These are phyloP conservation scores for Agapanthus africanus DNA, from an alignment of 106 monocot genomes.

Conservation along the genomic window DNA sequence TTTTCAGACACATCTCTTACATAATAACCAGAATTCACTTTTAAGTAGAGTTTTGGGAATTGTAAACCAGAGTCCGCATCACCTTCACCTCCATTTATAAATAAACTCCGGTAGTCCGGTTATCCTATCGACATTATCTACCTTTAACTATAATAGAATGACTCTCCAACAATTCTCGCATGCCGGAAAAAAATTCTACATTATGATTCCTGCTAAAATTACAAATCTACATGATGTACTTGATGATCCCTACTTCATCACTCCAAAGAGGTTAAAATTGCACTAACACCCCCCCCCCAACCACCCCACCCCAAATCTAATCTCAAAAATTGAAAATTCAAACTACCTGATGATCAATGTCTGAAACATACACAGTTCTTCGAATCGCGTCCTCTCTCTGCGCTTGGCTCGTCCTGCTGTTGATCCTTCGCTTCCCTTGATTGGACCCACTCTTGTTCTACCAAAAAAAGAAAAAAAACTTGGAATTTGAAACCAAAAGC, in stretches of 20 bases:
- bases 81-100: too few relatives aligned
- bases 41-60: too few relatives aligned
- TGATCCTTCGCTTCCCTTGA: conserved; percentile 54
- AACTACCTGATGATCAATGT: conserved; percentile 87
- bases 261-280: neutral
- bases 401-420: conserved; percentile 70
- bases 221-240: neutral
- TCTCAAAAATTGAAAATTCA: neutral
- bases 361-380: conserved; percentile 90
- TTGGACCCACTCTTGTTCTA: conserved; percentile 45
- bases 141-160: neutral
- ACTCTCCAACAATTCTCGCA: neutral
- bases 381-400: conserved; percentile 80
- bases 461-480: conserved; percentile 3
- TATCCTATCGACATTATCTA: too few relatives aligned
- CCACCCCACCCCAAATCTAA: too few relatives aligned
- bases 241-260: neutral
- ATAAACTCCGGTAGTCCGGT: too few relatives aligned
- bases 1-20: neutral
- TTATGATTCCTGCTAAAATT: neutral
- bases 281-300: too few relatives aligned
- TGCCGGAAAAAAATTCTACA: neutral
- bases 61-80: too few relatives aligned
- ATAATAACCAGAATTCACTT: too few relatives aligned
- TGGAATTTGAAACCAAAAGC: too few relatives aligned